Conservation (phyloP, 208 protist species). For the Angomonas ambiguus region DNA sequence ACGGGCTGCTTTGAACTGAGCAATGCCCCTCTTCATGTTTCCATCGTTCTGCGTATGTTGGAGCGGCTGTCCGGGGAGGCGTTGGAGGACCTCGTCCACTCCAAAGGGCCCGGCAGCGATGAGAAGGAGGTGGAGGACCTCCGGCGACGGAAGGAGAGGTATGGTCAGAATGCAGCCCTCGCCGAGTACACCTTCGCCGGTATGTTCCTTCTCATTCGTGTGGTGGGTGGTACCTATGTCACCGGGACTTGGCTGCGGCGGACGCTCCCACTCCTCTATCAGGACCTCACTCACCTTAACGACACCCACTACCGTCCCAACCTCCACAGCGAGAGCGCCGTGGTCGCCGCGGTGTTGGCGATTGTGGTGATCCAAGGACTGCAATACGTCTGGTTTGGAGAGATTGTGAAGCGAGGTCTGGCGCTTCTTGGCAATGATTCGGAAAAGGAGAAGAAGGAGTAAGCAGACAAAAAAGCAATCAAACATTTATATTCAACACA, state of each 20-base stretch:
- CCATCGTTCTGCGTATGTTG: slow-evolving; percentile 42
- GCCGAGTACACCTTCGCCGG: slow-evolving; percentile 60
- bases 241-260: slow-evolving; percentile 39
- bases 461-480: not conserved
- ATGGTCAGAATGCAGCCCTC: slow-evolving; percentile 16
- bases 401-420: slow-evolving; percentile 50
- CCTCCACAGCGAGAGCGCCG: slow-evolving; percentile 54
- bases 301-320: slow-evolving; percentile 20
- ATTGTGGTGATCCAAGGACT: slow-evolving; percentile 51
- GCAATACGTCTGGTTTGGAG: slow-evolving; percentile 81
- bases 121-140: not conserved
- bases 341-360: slow-evolving; percentile 42
- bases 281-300: slow-evolving; percentile 18
- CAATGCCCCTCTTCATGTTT: slow-evolving; percentile 69
- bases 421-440: slow-evolving; percentile 10
- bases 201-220: slow-evolving; percentile 64
- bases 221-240: slow-evolving; percentile 57
- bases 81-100: not conserved
- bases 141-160: not conserved
- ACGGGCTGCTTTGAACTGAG: slow-evolving; percentile 80
- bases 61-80: slow-evolving; percentile 9
- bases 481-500: not conserved
- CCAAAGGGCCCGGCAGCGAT: not conserved
- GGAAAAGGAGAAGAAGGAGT: slow-evolving; percentile 27
- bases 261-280: slow-evolving; percentile 22